Evolutionary conservation across 2,329 filamentous ascomycete species (phyloP).

Genomic region (Elsinoe ampelina): DNA sequence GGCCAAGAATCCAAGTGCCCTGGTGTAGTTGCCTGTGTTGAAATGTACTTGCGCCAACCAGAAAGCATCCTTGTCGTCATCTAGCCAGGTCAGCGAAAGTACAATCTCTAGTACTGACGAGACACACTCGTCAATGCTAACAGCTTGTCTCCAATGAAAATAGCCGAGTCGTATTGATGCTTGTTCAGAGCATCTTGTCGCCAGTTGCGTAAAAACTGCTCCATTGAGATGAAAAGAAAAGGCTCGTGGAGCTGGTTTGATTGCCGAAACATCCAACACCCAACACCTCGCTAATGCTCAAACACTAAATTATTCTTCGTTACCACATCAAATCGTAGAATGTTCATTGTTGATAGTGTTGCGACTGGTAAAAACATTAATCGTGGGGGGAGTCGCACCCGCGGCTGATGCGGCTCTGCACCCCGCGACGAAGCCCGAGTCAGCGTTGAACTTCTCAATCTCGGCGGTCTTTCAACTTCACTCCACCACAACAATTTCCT

Average conservation of each 20-base stretch:
- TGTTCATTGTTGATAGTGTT: no score
- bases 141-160: constrained; percentile 95
- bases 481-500: not conserved
- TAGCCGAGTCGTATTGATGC: constrained; percentile 90
- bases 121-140: constrained; percentile 78
- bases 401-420: no score
- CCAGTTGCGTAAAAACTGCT: constrained; percentile 89
- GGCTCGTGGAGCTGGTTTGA: not conserved
- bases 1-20: constrained; percentile 76
- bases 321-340: no score
- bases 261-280: no score
- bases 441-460: no score
- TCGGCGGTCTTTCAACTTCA: not conserved
- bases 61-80: constrained; percentile 87
- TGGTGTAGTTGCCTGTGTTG: constrained; percentile 85
- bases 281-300: no score
- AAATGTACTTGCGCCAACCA: constrained; percentile 99
- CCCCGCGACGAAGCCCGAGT: no score
- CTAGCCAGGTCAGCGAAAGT: constrained; percentile 37
- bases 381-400: no score
- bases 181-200: constrained; percentile 91
- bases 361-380: no score
- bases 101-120: not conserved
- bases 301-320: no score
- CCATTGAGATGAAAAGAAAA: constrained; percentile 49